Conservation (phyloP, 768 basidiomycete species). For the Amanita thiersii region DNA sequence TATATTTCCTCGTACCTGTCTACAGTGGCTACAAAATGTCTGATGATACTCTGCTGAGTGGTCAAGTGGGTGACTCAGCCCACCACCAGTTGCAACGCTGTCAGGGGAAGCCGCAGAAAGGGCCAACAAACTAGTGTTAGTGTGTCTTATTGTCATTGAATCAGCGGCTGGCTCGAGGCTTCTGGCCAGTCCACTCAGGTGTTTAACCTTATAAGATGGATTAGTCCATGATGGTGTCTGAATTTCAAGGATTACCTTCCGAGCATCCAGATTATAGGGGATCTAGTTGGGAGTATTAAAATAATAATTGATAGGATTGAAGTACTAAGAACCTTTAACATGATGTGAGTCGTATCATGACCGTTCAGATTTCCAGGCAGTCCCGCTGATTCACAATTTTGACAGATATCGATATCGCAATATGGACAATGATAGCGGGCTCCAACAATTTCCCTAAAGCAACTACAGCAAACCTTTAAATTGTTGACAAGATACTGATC, state of each 20-base stretch:
- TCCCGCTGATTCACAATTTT: constrained; percentile 82
- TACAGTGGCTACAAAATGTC: constrained; percentile 53
- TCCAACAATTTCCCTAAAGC: constrained; percentile 83
- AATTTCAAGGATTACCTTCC: background rate
- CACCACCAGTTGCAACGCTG: constrained; percentile 1
- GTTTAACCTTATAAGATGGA: background rate
- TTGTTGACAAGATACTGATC: background rate
- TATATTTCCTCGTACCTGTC: constrained; percentile 30
- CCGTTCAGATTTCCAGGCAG: constrained; percentile 80
- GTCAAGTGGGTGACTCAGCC: constrained; percentile 1
- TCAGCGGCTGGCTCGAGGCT: constrained; percentile 74
- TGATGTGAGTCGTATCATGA: constrained; percentile 80
- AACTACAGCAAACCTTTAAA: constrained; percentile 36
- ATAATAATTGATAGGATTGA: constrained; percentile 1
- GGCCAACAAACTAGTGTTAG: constrained; percentile 9
- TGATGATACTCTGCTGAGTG: constrained; percentile 44
- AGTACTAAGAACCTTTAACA: constrained; percentile 68
- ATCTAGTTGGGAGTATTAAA: constrained; percentile 42
- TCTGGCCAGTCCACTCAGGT: constrained; percentile 32
- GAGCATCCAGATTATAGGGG: constrained; percentile 67
- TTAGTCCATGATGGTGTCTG: background rate
- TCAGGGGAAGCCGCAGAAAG: constrained; percentile 2
- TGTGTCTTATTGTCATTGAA: constrained; percentile 48
- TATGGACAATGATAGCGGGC: constrained; percentile 90
- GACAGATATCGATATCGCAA: constrained; percentile 81